A percentile compares a stretch with the other conserved stretches of the same genome.
Evolutionary conservation across 75 land plant species (phyloP).

Genomic region (Cupressus sempervirens): DNA sequence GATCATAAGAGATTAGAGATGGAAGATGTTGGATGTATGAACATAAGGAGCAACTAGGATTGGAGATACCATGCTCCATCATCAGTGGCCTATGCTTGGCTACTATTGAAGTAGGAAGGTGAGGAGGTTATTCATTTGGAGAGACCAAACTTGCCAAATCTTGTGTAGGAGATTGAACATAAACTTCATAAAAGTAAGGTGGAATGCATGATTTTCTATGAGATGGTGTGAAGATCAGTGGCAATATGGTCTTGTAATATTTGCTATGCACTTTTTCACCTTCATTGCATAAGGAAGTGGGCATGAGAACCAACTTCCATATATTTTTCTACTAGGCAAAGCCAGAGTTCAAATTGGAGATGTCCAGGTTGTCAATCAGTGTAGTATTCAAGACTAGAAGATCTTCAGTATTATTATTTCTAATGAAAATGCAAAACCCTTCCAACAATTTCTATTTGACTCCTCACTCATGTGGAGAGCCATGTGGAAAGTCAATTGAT

Average conservation of each 20-base stretch:
- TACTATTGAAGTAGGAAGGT: no score
- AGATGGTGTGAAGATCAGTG: constrained; percentile 67
- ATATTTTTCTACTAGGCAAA: constrained; percentile 43
- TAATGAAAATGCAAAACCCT: constrained; percentile 79
- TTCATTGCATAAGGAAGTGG: constrained; percentile 86
- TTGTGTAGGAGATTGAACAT: constrained; percentile 87
- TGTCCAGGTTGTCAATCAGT: constrained; percentile 96
- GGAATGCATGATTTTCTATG: constrained; percentile 99
- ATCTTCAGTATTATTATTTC: constrained; percentile 79
- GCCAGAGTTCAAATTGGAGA: constrained; percentile 70
- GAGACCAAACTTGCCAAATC: constrained; percentile 48
- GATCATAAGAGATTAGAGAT: not conserved
- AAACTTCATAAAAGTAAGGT: constrained; percentile 69
- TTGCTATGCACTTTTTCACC: constrained; percentile 89
- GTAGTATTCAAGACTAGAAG: constrained; percentile 47
- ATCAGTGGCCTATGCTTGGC: no score
- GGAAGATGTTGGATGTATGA: no score
- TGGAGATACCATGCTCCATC: no score
- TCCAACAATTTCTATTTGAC: constrained; percentile 66
- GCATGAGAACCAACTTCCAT: constrained; percentile 79
- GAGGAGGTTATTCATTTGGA: no score
- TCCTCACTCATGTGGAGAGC: constrained; percentile 97
- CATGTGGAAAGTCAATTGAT: constrained; percentile 78
- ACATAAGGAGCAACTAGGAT: no score
- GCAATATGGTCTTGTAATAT: constrained; percentile 88